phyloP scores from a whole-genome alignment of 345 rosid species.

The Geranium rotundifolium region DNA sequence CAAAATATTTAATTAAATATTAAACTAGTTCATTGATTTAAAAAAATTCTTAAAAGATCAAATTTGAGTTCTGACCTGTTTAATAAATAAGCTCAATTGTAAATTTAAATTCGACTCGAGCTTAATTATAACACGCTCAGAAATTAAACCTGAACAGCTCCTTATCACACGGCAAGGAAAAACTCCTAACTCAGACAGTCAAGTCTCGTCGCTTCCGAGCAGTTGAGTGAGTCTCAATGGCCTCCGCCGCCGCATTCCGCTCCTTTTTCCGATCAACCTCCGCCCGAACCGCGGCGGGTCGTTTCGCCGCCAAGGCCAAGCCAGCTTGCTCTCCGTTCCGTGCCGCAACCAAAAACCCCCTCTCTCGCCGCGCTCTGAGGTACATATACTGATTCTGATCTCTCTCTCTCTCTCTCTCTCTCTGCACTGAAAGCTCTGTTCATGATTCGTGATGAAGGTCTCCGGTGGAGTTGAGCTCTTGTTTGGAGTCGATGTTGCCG shows the following conservation, averaged over 20 bases:
- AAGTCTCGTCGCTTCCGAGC: too few relatives aligned
- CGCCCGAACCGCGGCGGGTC: conserved; percentile 38
- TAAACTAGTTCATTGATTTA: too few relatives aligned
- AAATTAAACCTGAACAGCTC: too few relatives aligned
- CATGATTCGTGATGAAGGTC: conserved; percentile 20
- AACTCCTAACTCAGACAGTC: too few relatives aligned
- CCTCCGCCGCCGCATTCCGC: conserved; percentile 40
- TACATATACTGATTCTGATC: conserved; percentile 5
- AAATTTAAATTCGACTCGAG: too few relatives aligned
- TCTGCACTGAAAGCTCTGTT: not conserved
- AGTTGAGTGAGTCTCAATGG: conserved; percentile 28
- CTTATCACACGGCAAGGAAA: too few relatives aligned
- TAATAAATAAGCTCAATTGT: too few relatives aligned
- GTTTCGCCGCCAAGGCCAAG: conserved; percentile 43
- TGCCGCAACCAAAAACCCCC: conserved; percentile 31
- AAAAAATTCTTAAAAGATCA: too few relatives aligned
- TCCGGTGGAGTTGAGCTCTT: conserved; percentile 63
- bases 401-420: not conserved
- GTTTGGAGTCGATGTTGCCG: conserved; percentile 78
- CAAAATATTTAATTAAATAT: too few relatives aligned
- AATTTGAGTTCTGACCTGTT: too few relatives aligned
- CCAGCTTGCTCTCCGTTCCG: conserved; percentile 39
- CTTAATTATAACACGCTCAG: too few relatives aligned
- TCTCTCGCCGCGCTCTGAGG: conserved; percentile 48
- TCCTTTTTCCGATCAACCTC: conserved; percentile 60